Evolutionary conservation across 805 yeast genomes (phyloP), one percentile per base, ranked within the genome.

Genomic region (Saturnispora galanensis): DNA sequence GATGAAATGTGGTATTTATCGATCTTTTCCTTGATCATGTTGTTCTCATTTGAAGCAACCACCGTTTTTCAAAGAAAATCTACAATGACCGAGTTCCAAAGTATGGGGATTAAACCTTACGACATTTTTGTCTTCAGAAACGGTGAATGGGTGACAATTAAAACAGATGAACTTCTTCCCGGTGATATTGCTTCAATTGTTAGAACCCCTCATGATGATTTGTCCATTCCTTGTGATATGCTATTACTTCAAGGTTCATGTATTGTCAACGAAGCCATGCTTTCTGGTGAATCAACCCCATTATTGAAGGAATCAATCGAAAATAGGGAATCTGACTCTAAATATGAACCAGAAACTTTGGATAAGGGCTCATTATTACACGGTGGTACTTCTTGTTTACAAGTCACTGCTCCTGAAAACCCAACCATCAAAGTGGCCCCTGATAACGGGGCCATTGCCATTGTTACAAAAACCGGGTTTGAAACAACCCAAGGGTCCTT

Each of bases 1-100:
- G 97, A 93, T 66, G 97, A 90, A 54, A 82, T 84, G 69, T 93
- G 97, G 97, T 89, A 89, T 65, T 84, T 84, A 60, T 87, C 97
- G 4, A 68, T 93, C 47, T 88, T 93, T 66, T 84, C 95, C 29
- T 70, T 90, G 53, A 81, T 93, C 64, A 90, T 90, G 95, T 73
- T 93, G 53, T 81, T 90, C 30, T 76, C 94, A 3, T 93, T 93
- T 69, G 98, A 93, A 66, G 83, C 81, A 63, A 86, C 96, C 31
- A 86, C 94, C 18, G 97, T 93, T 18, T 90, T 80, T 70, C 97
- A 93, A 71, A 84, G 97, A 67, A 84, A 94, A 68, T 70, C 87
- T 8, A 93, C 98, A 39, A 81, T 93, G 88, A 70, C 80, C 44
- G 98, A 93, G 67, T 93, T 93, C 67, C 88, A 94, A 66, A 81